Evolutionary conservation across 148 eudicot genomes (phyloP).

Genomic region (Limonium bicolor): DNA sequence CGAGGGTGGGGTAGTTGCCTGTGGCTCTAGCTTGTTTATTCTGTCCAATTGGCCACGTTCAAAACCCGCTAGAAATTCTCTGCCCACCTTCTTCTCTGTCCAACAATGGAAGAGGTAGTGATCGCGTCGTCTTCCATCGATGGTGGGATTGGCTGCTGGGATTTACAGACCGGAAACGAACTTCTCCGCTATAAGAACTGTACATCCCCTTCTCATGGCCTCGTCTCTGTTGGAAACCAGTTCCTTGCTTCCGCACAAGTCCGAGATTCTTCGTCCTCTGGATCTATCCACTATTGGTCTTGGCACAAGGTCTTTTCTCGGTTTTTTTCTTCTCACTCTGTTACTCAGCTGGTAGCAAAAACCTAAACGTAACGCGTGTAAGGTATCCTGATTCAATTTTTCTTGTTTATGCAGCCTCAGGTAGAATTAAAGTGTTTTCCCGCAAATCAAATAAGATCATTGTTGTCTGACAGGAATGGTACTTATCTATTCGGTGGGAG

Average conservation of each 20-base stretch:
- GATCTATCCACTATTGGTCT: slow-evolving; percentile 80
- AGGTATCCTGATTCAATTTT: too few species aligned
- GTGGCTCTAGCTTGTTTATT: too few species aligned
- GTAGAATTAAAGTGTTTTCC: slow-evolving; percentile 82
- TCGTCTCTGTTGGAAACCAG: slow-evolving; percentile 44
- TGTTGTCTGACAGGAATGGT: slow-evolving; percentile 53
- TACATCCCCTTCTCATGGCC: slow-evolving; percentile 63
- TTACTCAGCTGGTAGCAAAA: too few species aligned
- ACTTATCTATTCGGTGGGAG: slow-evolving; percentile 75
- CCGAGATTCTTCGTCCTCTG: slow-evolving; percentile 39
- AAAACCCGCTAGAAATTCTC: too few species aligned
- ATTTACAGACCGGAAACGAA: slow-evolving; percentile 40
- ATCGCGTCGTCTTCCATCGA: slow-evolving; percentile 58
- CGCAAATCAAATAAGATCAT: slow-evolving; percentile 58
- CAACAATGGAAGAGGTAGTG: slow-evolving; percentile 30
- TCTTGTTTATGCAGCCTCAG: slow-evolving; percentile 52
- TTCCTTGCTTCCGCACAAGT: slow-evolving; percentile 71
- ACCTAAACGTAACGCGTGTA: too few species aligned
- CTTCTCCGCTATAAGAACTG: slow-evolving; percentile 40
- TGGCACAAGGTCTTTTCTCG: slow-evolving; percentile 48
- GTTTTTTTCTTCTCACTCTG: background rate
- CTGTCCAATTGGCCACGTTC: too few species aligned
- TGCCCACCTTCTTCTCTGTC: too few species aligned
- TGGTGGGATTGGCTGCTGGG: slow-evolving; percentile 66
- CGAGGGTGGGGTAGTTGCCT: too few species aligned